A percentile compares a stretch with the other conserved stretches of the same genome.
Conservation (phyloP, 2,329 filamentous ascomycete species). For the Penicillium sp. region DNA sequence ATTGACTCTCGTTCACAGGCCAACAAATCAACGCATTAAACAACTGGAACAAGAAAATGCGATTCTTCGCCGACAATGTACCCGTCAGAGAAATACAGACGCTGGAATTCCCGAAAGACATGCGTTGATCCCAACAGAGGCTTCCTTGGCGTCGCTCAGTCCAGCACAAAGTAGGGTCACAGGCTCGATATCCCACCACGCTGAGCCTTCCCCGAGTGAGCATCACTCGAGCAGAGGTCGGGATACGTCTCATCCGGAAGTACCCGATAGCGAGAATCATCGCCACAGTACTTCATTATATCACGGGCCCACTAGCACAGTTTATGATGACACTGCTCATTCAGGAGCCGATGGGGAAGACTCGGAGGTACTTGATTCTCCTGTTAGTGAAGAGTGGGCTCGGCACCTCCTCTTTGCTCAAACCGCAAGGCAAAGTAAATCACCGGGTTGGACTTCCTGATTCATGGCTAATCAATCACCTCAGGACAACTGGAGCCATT, state of each 20-base stretch:
- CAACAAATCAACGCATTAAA: slow-evolving; percentile 37
- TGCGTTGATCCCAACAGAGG: slow-evolving; percentile 13
- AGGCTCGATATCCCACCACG: slow-evolving; percentile 9
- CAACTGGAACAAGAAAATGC: slow-evolving; percentile 36
- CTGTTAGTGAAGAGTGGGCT: slow-evolving; percentile 27
- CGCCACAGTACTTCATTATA: slow-evolving; percentile 28
- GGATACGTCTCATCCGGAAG: slow-evolving; percentile 28
- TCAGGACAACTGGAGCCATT: slow-evolving; percentile 57
- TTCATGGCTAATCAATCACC: not conserved
- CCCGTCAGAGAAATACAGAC: slow-evolving; percentile 10
- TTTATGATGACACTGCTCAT: slow-evolving; percentile 30
- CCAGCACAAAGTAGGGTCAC: slow-evolving; percentile 13
- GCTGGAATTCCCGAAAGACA: not conserved
- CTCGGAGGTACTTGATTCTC: slow-evolving; percentile 2
- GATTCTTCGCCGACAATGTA: slow-evolving; percentile 28
- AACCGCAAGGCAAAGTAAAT: slow-evolving; percentile 34
- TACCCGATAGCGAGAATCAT: slow-evolving; percentile 25
- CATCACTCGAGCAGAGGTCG: slow-evolving; percentile 14
- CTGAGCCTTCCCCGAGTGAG: slow-evolving; percentile 19
- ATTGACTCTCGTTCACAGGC: slow-evolving; percentile 20
- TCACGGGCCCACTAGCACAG: slow-evolving; percentile 34
- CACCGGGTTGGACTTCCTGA: no score
- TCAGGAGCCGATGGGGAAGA: slow-evolving; percentile 15
- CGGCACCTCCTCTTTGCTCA: slow-evolving; percentile 33
- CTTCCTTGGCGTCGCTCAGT: slow-evolving; percentile 15